A percentile compares a stretch with the other conserved stretches of the same genome.
Evolutionary conservation across 208 protist genomes (phyloP).

Genomic region (Trypanosoma caninum): DNA sequence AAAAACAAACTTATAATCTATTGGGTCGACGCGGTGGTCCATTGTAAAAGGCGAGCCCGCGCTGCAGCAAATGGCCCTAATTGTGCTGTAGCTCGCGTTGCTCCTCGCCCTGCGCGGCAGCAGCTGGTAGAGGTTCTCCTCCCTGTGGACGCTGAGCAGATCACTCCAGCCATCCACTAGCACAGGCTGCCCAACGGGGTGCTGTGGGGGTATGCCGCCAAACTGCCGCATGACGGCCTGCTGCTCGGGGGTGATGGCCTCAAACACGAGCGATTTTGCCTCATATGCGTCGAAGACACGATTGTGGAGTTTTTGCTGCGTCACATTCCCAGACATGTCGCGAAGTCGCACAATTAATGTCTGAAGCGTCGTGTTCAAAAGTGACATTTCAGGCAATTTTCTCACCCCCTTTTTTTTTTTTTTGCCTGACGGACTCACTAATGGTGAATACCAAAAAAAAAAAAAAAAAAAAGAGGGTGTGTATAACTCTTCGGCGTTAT

Average conservation of each 20-base stretch:
- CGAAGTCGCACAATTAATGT: slow-evolving; percentile 78
- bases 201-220: slow-evolving; percentile 55
- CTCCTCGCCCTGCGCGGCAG: slow-evolving; percentile 69
- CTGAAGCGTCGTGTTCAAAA: slow-evolving; percentile 83
- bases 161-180: slow-evolving; percentile 80
- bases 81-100: slow-evolving; percentile 69
- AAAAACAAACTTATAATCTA: slow-evolving; percentile 86
- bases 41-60: slow-evolving; percentile 82
- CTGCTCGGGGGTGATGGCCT: slow-evolving; percentile 74
- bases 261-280: slow-evolving; percentile 86
- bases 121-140: slow-evolving; percentile 80
- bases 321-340: slow-evolving; percentile 84
- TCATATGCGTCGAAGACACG: slow-evolving; percentile 90
- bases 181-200: slow-evolving; percentile 74
- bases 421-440: neutral
- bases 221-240: slow-evolving; percentile 70
- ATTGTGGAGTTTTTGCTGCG: slow-evolving; percentile 87
- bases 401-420: no score
- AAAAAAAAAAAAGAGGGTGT: neutral
- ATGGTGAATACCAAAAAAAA: neutral
- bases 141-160: slow-evolving; percentile 59
- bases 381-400: slow-evolving; percentile 48
- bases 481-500: neutral
- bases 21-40: slow-evolving; percentile 80
- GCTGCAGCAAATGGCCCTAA: slow-evolving; percentile 74